Evolutionary conservation across 2,329 filamentous ascomycete species (phyloP), one percentile per base, ranked within the genome.

Genomic region (Lachnellula hyalina): DNA sequence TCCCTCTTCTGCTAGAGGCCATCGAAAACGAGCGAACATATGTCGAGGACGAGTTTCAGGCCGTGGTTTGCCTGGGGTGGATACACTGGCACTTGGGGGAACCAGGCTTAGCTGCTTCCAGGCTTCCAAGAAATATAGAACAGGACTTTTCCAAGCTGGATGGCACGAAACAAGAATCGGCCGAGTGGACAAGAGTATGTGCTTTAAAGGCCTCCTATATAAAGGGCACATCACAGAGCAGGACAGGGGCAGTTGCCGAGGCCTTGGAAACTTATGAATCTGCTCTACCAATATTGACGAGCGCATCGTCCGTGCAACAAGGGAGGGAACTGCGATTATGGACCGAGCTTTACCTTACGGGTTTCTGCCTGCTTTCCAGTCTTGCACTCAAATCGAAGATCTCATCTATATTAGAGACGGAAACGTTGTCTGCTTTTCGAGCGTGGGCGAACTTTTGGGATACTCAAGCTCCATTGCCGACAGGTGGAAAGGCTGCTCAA

Each of bases 101-200:
- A 63, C 87, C 87, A 60, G 75, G 74, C 1, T 70, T 82, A 42
- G 85, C 86, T 38, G 72, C 81, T 42, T 73, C 74, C 36, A 80
- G 76, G 54, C 74, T 96, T 14, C 89, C 89, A 4, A 77, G 76
- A 55, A 80, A 83, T 60, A 76, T 89, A 49, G 78, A 80, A 47
- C 74, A 77, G 45, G 78, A 81, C 34, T 74, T 82, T 55, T 70
- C 78, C 28, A 73, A 75, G 40, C 70, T 84, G 53, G 77, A 80
- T 47, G 73, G 74, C n/a, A 70, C 74, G n/a, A 76, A 77, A 8
- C 74, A 77, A 44, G 64, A 71, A 23, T 72, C 82, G 14, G 81
- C 82, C 2, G 82, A 86, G 67, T 96, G 90, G 90, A 90, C 90
- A 2, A 85, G 84, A 60, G 87, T 94, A 19, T 95, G 90, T 72